phyloP scores from a whole-genome alignment of 2,329 filamentous ascomycete genomes.

The Neophaeococcomyces mojaviensis region DNA sequence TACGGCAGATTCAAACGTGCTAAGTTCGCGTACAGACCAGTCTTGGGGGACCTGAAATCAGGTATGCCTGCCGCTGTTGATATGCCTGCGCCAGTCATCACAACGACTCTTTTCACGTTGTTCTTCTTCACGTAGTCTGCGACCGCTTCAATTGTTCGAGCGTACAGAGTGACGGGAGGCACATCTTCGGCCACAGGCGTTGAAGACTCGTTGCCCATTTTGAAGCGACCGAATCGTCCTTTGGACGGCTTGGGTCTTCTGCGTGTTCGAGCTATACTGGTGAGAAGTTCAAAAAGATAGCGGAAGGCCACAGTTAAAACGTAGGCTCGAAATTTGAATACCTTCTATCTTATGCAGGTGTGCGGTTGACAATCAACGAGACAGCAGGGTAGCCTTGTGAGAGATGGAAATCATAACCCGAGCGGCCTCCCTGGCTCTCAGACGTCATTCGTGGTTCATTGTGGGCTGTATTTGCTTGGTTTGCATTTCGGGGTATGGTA shows the following conservation, averaged over 20 bases:
- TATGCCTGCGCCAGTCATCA: constrained; percentile 88
- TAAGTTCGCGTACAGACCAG: constrained; percentile 88
- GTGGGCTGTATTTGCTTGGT: too few species aligned
- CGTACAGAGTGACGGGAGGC: constrained; percentile 57
- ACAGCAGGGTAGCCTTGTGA: too few species aligned
- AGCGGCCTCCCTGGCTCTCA: too few species aligned
- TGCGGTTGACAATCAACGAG: too few species aligned
- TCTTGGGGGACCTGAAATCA: constrained; percentile 89
- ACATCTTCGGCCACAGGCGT: constrained; percentile 57
- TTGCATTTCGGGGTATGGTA: too few species aligned
- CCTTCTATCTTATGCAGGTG: too few species aligned
- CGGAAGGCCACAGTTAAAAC: constrained; percentile 3
- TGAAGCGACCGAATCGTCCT: constrained; percentile 31
- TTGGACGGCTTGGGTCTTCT: constrained; percentile 23
- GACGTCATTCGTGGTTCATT: too few species aligned
- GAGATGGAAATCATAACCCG: too few species aligned
- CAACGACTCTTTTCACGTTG: constrained; percentile 62
- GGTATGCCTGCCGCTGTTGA: constrained; percentile 59
- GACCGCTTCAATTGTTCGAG: constrained; percentile 63
- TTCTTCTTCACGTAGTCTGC: constrained; percentile 73
- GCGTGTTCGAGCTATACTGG: constrained; percentile 8
- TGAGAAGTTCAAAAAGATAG: background rate
- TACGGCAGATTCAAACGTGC: constrained; percentile 77
- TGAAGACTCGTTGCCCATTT: constrained; percentile 83
- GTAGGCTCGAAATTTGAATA: too few species aligned